phyloP scores from a whole-genome alignment of 768 basidiomycete species.

The Tylopilus intermedius region DNA sequence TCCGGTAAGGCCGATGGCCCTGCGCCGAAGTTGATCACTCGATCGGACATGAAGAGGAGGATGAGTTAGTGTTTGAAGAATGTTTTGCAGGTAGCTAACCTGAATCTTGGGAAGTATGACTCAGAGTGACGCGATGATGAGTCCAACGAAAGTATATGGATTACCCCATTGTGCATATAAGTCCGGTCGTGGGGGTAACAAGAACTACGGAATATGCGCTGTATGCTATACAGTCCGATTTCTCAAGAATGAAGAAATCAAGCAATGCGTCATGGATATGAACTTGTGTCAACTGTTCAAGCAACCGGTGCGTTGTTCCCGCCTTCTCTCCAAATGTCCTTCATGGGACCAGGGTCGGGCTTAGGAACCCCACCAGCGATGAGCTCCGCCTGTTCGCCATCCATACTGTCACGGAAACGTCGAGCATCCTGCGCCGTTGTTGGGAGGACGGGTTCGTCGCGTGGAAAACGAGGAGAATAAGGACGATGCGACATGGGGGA shows the following conservation, averaged over 20 bases:
- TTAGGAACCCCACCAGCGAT: conserved; percentile 11
- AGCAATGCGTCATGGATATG: not conserved
- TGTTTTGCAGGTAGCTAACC: not conserved
- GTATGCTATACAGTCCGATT: not conserved
- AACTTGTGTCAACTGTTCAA: conserved; percentile 4
- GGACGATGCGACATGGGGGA: conserved; percentile 64
- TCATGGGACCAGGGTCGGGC: conserved; percentile 5
- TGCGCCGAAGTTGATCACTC: conserved; percentile 87
- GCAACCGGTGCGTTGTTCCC: conserved; percentile 18
- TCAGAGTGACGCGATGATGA: not conserved
- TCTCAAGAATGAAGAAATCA: not conserved
- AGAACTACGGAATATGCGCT: not conserved
- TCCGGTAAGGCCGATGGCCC: conserved; percentile 91
- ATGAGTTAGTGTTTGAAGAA: not conserved
- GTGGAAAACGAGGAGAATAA: conserved; percentile 60
- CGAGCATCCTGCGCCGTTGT: conserved; percentile 20
- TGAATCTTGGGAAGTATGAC: not conserved
- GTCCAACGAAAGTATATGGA: no score
- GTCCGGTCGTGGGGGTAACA: not conserved
- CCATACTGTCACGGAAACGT: conserved; percentile 11
- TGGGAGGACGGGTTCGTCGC: conserved; percentile 42
- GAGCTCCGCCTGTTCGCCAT: conserved; percentile 29
- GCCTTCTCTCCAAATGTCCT: conserved; percentile 31
- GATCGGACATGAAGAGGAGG: conserved; percentile 25
- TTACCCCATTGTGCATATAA: no score